Evolutionary conservation across 2,329 filamentous ascomycete species (phyloP), one percentile per base, ranked within the genome.

Genomic region (Talaromyces islandicus): DNA sequence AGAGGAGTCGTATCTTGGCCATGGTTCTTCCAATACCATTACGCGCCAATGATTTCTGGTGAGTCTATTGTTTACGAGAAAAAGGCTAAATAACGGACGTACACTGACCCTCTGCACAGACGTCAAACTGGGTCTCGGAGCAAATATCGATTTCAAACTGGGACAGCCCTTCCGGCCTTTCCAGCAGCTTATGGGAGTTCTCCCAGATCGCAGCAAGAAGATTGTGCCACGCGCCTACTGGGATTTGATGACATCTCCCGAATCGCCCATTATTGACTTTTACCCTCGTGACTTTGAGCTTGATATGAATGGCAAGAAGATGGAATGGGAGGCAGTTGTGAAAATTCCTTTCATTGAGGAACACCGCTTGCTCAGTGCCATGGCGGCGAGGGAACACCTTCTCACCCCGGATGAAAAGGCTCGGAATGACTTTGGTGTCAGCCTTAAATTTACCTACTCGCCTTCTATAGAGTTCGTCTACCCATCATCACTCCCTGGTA

Each of bases 231-330:
- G 78, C 38, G 86, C 92, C 4, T 97, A 96, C 75, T 91, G 94
- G 75, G 86, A 91, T 27, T 81, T 99, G 54, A 99, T 99, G 94
- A 97, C 91, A 1, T 90, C 90, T 59, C 83, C 88, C 1, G 85
- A 89, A 17, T 97, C 93, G 17, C 92, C 94, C 1, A 99, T 99
- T 72, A 89, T 96, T 69, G 94, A 99, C 72, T 99, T 99, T 73
- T 99, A 99, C 69, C 94, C 94, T 2, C 85, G 93, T 67, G 94
- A 99, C 68, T 99, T 99, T 69, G 91, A 95, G 65, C 82, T 99
- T 46, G 95, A 99, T 72, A 97, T 99, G 94, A 97, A 99, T 68
- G 95, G 94, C 62, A 99, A 99, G 80, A 99, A 96, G 79, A 95
- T 96, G 89, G 95, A 99, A 64, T 99, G 94, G 94, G 94, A 99